Percentiles rank a stretch among this genome's conserved stretches.
Evolutionary conservation across 2,329 filamentous ascomycete genomes (phyloP).

Genomic region (Cercospora brassicicola): DNA sequence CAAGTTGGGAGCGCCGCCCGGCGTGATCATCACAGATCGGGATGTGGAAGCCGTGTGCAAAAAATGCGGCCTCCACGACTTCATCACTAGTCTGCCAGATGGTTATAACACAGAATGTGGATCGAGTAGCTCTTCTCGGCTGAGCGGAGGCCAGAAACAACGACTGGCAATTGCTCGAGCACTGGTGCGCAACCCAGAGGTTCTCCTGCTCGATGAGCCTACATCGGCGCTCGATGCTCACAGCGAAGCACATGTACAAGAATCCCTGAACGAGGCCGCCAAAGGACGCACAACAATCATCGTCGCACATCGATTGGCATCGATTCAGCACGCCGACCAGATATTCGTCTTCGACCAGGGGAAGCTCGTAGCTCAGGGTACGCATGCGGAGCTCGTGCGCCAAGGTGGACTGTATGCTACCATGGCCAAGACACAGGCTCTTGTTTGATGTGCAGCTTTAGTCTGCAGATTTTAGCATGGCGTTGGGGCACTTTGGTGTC

Average conservation of each 20-base stretch:
- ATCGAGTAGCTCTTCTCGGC: conserved; percentile 40
- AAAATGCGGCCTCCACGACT: conserved; percentile 49
- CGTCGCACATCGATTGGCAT: conserved; percentile 74
- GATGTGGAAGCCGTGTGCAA: conserved; percentile 42
- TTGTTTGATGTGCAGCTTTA: conserved; percentile 26
- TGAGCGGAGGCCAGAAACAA: conserved; percentile 51
- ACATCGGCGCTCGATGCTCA: conserved; percentile 51
- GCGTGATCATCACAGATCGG: conserved; percentile 31
- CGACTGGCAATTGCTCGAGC: conserved; percentile 50
- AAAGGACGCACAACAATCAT: conserved; percentile 64
- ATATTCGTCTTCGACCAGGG: conserved; percentile 76
- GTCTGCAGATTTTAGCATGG: conserved; percentile 12
- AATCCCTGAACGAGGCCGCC: conserved; percentile 44
- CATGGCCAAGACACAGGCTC: conserved; percentile 41
- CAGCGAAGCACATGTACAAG: conserved; percentile 47
- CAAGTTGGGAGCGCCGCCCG: conserved; percentile 39
- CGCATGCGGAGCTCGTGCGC: conserved; percentile 59
- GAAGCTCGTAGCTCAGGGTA: conserved; percentile 61
- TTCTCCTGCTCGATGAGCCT: conserved; percentile 50
- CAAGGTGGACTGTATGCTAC: conserved; percentile 46
- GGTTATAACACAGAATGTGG: conserved; percentile 51
- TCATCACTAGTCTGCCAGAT: conserved; percentile 50
- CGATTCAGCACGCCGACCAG: conserved; percentile 74
- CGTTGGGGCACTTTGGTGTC: neutral
- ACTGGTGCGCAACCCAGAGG: conserved; percentile 48